phyloP scores from a whole-genome alignment of 306 rosid genomes.

The Citrullus mucosospermus region DNA sequence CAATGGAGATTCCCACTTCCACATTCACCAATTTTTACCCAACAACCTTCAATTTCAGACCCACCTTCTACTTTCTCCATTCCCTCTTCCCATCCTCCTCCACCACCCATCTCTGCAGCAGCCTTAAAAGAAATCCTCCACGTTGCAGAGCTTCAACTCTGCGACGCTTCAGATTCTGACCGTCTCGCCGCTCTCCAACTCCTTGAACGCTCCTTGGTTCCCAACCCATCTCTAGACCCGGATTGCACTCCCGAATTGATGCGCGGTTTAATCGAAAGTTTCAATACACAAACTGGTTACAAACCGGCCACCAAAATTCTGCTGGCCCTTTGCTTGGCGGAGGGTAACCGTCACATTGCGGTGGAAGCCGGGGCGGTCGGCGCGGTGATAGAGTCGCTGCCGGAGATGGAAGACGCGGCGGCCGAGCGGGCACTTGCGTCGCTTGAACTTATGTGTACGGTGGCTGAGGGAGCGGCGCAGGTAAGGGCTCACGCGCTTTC shows the following conservation, averaged over 20 bases:
- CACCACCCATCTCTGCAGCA: constrained; percentile 20
- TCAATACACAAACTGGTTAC: constrained; percentile 25
- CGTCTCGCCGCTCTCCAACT: constrained; percentile 51
- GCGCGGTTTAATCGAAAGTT: constrained; percentile 35
- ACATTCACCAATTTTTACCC: constrained; percentile 15
- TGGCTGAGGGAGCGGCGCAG: constrained; percentile 71
- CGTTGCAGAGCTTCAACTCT: constrained; percentile 56
- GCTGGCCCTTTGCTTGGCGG: constrained; percentile 70
- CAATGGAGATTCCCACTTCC: constrained; percentile 82
- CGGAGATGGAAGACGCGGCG: constrained; percentile 54
- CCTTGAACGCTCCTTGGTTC: constrained; percentile 66
- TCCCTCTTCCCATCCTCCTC: constrained; percentile 7
- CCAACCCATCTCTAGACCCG: constrained; percentile 61
- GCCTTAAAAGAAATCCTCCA: constrained; percentile 64
- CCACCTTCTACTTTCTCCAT: constrained; percentile 3
- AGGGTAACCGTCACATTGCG: constrained; percentile 64
- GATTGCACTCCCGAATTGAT: constrained; percentile 63
- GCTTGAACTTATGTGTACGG: constrained; percentile 72
- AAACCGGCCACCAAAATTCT: constrained; percentile 52
- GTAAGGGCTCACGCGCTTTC: constrained; percentile 72
- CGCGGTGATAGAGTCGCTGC: constrained; percentile 51
- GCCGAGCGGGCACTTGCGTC: constrained; percentile 78
- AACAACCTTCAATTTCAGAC: constrained; percentile 8
- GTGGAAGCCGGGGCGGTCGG: constrained; percentile 70
- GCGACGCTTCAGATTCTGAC: constrained; percentile 34